phyloP scores from a whole-genome alignment of 2,329 filamentous ascomycete genomes.

The Diaporthe caulivora region DNA sequence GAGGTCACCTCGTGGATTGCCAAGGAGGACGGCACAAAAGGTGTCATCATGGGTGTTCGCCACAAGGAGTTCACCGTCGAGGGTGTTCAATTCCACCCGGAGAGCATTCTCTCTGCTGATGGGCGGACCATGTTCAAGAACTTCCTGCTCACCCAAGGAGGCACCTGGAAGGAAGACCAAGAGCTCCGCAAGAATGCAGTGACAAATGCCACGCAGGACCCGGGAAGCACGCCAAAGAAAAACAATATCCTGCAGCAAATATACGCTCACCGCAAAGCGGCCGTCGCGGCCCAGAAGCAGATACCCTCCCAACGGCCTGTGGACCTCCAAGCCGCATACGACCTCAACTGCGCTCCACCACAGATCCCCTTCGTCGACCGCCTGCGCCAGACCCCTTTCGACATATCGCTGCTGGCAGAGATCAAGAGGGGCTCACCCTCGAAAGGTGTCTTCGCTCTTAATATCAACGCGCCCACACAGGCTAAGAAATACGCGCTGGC shows the following conservation, averaged over 20 bases:
- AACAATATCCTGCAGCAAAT: constrained; percentile 92
- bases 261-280: constrained; percentile 82
- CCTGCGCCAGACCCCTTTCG: constrained; percentile 83
- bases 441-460: constrained; percentile 91
- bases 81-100: constrained; percentile 97
- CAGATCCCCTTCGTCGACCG: constrained; percentile 84
- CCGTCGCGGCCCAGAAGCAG: constrained; percentile 83
- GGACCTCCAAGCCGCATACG: constrained; percentile 89
- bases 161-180: constrained; percentile 90
- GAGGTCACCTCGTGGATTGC: constrained; percentile 93
- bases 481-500: constrained; percentile 92
- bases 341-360: constrained; percentile 86
- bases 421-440: constrained; percentile 97
- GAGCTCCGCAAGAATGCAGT: constrained; percentile 60
- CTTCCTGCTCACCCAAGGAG: constrained; percentile 88
- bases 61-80: constrained; percentile 94
- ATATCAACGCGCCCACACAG: constrained; percentile 89
- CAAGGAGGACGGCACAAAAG: constrained; percentile 80
- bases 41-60: constrained; percentile 95
- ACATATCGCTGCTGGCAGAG: constrained; percentile 95
- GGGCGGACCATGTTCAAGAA: constrained; percentile 93
- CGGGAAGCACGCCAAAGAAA: constrained; percentile 55
- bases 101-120: constrained; percentile 93
- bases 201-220: constrained; percentile 41
- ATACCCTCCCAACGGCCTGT: constrained; percentile 86